These are phyloP conservation scores for Fusarium nurragi DNA, from an alignment of 2,329 filamentous ascomycete genomes.

Conservation along the genomic window DNA sequence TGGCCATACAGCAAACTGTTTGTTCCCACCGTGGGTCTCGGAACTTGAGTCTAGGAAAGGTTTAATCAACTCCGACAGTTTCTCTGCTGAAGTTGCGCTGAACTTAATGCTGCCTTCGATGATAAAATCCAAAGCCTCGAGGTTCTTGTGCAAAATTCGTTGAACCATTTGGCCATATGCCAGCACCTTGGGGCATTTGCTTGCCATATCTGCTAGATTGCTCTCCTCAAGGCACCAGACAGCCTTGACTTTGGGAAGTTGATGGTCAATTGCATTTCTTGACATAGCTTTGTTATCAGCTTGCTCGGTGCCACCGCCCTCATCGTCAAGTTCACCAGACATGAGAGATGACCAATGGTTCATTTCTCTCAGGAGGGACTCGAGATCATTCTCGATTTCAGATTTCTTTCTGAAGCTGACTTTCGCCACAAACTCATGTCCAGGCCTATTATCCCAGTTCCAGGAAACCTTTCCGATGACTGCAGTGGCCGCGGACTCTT, in stretches of 20 bases:
- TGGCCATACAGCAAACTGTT: constrained; percentile 49
- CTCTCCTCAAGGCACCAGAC: constrained; percentile 35
- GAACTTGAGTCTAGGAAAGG: constrained; percentile 44
- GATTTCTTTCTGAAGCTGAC: constrained; percentile 33
- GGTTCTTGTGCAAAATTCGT: constrained; percentile 24
- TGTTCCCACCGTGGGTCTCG: not conserved
- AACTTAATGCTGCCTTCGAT: not conserved
- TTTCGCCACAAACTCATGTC: constrained; percentile 32
- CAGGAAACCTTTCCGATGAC: constrained; percentile 41
- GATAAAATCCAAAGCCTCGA: constrained; percentile 4
- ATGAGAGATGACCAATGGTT: not conserved
- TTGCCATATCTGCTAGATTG: not conserved
- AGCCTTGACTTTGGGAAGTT: constrained; percentile 37
- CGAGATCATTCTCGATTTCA: constrained; percentile 27
- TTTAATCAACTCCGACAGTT: constrained; percentile 31
- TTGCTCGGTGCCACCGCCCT: constrained; percentile 14
- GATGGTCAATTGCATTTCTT: constrained; percentile 10
- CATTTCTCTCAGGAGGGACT: constrained; percentile 23
- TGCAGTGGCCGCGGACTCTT: constrained; percentile 45
- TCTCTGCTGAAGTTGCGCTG: not conserved
- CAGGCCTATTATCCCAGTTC: constrained; percentile 36
- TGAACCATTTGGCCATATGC: not conserved
- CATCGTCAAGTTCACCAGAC: not conserved
- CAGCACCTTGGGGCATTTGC: not conserved
- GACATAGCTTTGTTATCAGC: not conserved